Conservation (phyloP, 257 asterid genomes). For the Nicotiana noctiflora region DNA sequence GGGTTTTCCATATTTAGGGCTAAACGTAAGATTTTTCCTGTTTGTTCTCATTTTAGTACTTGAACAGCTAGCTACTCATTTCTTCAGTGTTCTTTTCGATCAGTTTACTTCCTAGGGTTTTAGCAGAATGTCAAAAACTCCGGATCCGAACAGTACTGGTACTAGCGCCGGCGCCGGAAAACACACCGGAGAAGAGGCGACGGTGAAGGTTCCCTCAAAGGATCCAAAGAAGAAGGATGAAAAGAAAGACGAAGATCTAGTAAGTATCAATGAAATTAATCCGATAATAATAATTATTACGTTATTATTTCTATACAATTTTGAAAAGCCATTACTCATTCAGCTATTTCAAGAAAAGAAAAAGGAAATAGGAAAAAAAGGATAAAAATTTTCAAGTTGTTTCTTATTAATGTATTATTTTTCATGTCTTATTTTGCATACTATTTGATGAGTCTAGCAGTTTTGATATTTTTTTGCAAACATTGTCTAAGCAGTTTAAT, state of each 20-base stretch:
- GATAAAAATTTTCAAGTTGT: not conserved
- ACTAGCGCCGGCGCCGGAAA: constrained; percentile 19
- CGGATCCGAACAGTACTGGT: constrained; percentile 39
- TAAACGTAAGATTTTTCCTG: not conserved
- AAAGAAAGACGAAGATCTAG: constrained; percentile 88
- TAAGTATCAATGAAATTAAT: constrained; percentile 26
- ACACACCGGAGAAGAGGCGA: constrained; percentile 39
- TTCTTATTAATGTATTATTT: not conserved
- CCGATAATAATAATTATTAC: too few relatives aligned
- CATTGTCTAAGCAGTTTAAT: not conserved
- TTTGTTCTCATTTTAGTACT: not conserved
- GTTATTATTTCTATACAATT: not conserved
- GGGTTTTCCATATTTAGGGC: not conserved
- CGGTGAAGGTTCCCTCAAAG: constrained; percentile 53
- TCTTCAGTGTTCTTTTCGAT: too few relatives aligned
- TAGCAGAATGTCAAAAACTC: constrained; percentile 11
- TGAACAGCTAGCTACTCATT: too few relatives aligned
- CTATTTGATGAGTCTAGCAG: not conserved
- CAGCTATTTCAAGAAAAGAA: not conserved
- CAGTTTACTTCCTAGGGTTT: constrained; percentile 14
- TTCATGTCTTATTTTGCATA: not conserved
- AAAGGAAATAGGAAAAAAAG: not conserved
- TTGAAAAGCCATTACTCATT: not conserved
- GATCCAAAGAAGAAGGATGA: constrained; percentile 80
- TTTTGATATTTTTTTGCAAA: too few relatives aligned